Conservation (phyloP, 768 basidiomycete species). For the Phylloporus rhodoxanthus region DNA sequence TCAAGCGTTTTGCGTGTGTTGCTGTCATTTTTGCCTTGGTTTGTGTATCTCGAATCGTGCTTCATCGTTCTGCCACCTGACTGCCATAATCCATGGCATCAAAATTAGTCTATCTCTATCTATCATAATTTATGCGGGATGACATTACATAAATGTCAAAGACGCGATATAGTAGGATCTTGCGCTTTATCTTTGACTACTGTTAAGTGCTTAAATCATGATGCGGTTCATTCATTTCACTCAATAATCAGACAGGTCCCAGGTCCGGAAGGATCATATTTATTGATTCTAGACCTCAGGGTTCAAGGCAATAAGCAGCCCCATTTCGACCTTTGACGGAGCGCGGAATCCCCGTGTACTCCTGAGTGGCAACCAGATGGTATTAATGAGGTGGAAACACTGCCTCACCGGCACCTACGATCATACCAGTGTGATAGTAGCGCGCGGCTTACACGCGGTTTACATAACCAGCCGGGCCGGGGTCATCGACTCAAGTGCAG, state of each 20-base stretch:
- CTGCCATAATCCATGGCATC: background rate
- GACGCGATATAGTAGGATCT: background rate
- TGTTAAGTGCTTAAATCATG: background rate
- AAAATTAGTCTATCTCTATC: background rate
- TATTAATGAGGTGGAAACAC: background rate
- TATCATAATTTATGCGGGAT: constrained; percentile 3
- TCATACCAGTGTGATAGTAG: background rate
- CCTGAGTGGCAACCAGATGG: background rate
- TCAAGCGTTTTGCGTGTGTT: constrained; percentile 11
- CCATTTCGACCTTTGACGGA: background rate
- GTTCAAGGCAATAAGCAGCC: background rate
- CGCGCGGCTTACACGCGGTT: background rate
- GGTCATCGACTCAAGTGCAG: background rate
- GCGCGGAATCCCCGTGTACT: constrained; percentile 8
- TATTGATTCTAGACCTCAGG: background rate
- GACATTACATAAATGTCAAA: background rate
- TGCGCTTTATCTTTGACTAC: background rate
- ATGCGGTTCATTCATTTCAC: too few relatives aligned
- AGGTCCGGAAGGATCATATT: constrained; percentile 1
- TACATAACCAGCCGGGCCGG: too few relatives aligned
- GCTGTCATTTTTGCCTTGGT: constrained; percentile 12
- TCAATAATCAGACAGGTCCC: background rate
- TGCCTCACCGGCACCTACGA: constrained; percentile 1
- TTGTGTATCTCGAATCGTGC: constrained; percentile 11
- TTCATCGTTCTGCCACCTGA: constrained; percentile 2